Conservation (phyloP, 768 basidiomycete species). For the Termitomyces sp. region DNA sequence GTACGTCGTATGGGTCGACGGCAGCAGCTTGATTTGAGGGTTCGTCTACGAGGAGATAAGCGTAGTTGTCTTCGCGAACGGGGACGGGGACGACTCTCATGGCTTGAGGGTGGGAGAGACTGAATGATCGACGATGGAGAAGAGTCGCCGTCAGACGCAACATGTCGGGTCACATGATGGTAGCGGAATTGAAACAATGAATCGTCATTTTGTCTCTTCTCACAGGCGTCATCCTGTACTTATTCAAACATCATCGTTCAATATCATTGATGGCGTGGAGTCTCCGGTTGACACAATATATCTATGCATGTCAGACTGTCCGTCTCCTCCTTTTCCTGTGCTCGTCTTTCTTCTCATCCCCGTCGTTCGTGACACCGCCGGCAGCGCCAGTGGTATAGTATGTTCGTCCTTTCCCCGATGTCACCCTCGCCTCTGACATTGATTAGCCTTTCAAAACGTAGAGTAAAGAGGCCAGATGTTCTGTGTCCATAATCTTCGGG, state of each 20-base stretch:
- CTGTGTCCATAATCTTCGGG: not conserved
- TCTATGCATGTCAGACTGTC: too few species aligned
- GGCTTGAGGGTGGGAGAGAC: slow-evolving; percentile 13
- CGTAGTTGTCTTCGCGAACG: slow-evolving; percentile 80
- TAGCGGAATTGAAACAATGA: too few species aligned
- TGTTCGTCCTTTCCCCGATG: not conserved
- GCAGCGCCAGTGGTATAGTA: not conserved
- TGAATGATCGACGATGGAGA: slow-evolving; percentile 14
- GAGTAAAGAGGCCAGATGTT: not conserved
- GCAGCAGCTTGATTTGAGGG: slow-evolving; percentile 65
- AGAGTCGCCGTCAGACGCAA: too few species aligned
- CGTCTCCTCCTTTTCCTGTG: not conserved
- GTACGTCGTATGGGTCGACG: slow-evolving; percentile 77
- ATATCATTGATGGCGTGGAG: too few species aligned
- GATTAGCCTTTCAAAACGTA: not conserved
- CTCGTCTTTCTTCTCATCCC: not conserved
- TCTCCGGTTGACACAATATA: too few species aligned
- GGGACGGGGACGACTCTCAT: slow-evolving; percentile 83
- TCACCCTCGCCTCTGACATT: not conserved
- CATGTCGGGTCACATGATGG: slow-evolving; percentile 10
- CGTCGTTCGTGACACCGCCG: not conserved
- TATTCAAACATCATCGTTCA: too few species aligned
- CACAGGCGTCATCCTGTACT: too few species aligned
- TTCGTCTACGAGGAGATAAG: slow-evolving; percentile 78
- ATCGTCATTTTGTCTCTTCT: too few species aligned